Conservation (phyloP, 257 asterid genomes). For the Jacaranda copaia region DNA sequence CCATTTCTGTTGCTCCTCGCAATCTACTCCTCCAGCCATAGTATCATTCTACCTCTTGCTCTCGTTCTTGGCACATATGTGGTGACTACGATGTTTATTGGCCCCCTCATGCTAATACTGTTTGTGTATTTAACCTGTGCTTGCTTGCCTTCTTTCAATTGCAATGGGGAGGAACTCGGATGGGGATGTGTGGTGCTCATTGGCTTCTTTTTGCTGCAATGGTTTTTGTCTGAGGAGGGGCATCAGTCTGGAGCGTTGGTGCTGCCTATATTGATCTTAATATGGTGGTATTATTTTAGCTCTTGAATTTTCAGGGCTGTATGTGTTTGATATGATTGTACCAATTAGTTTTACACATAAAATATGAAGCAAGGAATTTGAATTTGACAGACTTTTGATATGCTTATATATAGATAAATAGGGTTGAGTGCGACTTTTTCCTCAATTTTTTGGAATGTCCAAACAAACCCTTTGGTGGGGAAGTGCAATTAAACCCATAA, state of each 20-base stretch:
- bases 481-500: no score
- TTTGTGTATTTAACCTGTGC: constrained; percentile 42
- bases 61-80: constrained; percentile 49
- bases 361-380: not conserved
- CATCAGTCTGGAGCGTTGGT: constrained; percentile 42
- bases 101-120: constrained; percentile 62
- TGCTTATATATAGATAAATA: no score
- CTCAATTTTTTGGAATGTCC: no score
- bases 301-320: not conserved
- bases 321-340: not conserved
- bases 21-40: constrained; percentile 45
- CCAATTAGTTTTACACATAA: not conserved
- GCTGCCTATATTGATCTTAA: constrained; percentile 40
- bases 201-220: constrained; percentile 42
- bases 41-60: constrained; percentile 53
- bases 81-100: constrained; percentile 62
- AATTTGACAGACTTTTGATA: no score
- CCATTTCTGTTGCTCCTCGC: constrained; percentile 51
- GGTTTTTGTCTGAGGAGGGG: constrained; percentile 51
- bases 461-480: no score
- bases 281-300: constrained; percentile 34
- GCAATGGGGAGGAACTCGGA: constrained; percentile 48
- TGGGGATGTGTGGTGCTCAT: constrained; percentile 48
- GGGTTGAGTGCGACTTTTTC: no score
- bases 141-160: constrained; percentile 36